Evolutionary conservation across 768 basidiomycete genomes (phyloP), one percentile per base, ranked within the genome.

Genomic region (Suillus luteus): DNA sequence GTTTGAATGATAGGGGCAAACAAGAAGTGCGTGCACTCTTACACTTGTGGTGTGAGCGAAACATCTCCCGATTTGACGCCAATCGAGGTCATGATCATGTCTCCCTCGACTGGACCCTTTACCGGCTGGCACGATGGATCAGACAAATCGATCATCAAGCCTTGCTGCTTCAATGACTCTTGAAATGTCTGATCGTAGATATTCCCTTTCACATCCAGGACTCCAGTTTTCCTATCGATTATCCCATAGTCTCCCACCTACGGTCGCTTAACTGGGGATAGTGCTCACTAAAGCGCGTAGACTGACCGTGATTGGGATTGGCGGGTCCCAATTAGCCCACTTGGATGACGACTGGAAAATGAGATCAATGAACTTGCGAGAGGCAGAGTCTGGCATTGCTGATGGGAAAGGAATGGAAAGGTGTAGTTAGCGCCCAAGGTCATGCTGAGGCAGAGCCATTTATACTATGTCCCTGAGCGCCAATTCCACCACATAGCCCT

Each of bases 321-420:
- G 75, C 0, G 76, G 78, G n/a, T 79, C 76, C 76, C 75, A 79
- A 65, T 73, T 77, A 49, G 68, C 76, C 76, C 75, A 79, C 64
- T 78, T 79, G 5, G 76, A 74, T 31, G 75, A 73, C 5, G 55
- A 65, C 0, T 62, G 41, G 0, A 35, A 69, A 58, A 79, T 75
- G 19, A 79, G 72, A 48, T 79, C 78, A 55, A 72, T 63, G 66
- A 72, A 79, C 55, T 79, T 78, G 59, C 77, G 51, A 52, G 67
- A 5, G 72, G 51, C 51, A 19, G 31, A 19, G 17, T 52, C 51
- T 33, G 31, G 27, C 31, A 52, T 52, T 52, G 31, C 27, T 52
- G 27, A 11, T 9, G 17, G 17, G 31, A 17, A 11, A 19, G 51
- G n/a, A n/a, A n/a, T n/a, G 51, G 5, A 31, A 27, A 52, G 49